Conservation (phyloP, 2,329 filamentous ascomycete genomes). For the Aureobasidium sp. region DNA sequence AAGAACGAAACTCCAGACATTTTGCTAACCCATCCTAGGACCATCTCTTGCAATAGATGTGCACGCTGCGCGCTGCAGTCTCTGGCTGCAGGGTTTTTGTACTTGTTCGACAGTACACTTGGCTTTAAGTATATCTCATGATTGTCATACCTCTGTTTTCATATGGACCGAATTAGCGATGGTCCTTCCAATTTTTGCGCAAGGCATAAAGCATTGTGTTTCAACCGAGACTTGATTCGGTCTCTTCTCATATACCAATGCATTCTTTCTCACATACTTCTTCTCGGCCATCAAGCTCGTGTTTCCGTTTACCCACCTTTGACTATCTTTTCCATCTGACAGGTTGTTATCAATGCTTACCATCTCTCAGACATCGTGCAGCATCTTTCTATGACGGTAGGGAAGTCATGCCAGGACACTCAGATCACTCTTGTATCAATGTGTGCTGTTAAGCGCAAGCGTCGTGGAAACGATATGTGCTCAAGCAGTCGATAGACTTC, state of each 20-base stretch:
- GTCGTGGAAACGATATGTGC: background rate
- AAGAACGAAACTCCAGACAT: background rate
- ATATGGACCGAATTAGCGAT: background rate
- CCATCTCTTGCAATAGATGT: slow-evolving; percentile 33
- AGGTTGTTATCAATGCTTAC: background rate
- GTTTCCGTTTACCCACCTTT: background rate
- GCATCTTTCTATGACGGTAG: background rate
- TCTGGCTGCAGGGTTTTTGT: background rate
- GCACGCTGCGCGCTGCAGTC: background rate
- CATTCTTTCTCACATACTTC: background rate
- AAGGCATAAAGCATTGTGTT: background rate
- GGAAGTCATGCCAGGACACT: background rate
- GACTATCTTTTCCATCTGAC: background rate
- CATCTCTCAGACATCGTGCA: background rate
- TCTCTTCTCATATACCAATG: background rate
- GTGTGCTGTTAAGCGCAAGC: background rate
- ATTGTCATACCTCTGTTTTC: background rate
- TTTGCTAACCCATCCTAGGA: slow-evolving; percentile 32
- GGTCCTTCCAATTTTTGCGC: background rate
- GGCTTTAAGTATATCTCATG: slow-evolving; percentile 1
- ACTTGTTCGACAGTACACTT: background rate
- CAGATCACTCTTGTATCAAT: background rate
- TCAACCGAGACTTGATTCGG: background rate
- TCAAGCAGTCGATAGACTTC: background rate
- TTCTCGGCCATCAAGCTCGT: background rate